Percentiles rank a stretch among this genome's conserved stretches.
phyloP scores from a whole-genome alignment of 495 filamentous ascomycete species.

The Talaromyces trachyspermus region DNA sequence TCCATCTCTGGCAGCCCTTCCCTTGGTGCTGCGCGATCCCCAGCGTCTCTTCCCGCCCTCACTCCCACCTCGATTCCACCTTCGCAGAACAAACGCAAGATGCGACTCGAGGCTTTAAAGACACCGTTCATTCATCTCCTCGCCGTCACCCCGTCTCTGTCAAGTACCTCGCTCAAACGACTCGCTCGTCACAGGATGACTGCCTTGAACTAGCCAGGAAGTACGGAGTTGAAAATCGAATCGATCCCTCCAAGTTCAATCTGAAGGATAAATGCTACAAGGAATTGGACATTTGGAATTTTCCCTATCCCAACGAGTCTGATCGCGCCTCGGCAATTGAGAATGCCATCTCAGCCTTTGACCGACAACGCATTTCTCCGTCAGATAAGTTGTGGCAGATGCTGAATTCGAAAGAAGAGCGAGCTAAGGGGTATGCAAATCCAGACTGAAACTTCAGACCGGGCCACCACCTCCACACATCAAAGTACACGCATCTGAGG shows the following conservation, averaged over 20 bases:
- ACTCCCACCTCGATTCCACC: constrained; percentile 42
- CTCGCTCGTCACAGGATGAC: constrained; percentile 47
- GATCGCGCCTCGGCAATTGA: constrained; percentile 76
- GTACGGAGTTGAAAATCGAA: constrained; percentile 50
- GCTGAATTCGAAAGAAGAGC: constrained; percentile 64
- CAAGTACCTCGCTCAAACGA: constrained; percentile 49
- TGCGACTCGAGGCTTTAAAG: constrained; percentile 44
- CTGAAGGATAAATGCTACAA: constrained; percentile 67
- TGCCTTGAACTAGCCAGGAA: constrained; percentile 50
- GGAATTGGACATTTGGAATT: constrained; percentile 77
- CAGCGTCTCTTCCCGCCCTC: constrained; percentile 25
- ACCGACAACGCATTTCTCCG: constrained; percentile 65
- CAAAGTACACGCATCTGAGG: constrained; percentile 49
- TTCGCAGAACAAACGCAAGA: constrained; percentile 45
- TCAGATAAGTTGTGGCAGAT: constrained; percentile 74
- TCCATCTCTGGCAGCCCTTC: constrained; percentile 61
- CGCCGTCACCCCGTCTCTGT: constrained; percentile 54
- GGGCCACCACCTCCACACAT: constrained; percentile 50
- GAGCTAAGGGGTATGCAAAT: constrained; percentile 72
- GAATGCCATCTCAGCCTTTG: constrained; percentile 74
- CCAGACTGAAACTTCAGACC: constrained; percentile 58
- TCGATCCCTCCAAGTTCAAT: constrained; percentile 55
- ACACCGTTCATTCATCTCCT: constrained; percentile 66
- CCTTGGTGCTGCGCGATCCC: constrained; percentile 42
- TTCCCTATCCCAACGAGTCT: constrained; percentile 56